These are phyloP conservation scores for Phytophthora constricta DNA, from an alignment of 352 stramenopile genomes.

Conservation along the genomic window DNA sequence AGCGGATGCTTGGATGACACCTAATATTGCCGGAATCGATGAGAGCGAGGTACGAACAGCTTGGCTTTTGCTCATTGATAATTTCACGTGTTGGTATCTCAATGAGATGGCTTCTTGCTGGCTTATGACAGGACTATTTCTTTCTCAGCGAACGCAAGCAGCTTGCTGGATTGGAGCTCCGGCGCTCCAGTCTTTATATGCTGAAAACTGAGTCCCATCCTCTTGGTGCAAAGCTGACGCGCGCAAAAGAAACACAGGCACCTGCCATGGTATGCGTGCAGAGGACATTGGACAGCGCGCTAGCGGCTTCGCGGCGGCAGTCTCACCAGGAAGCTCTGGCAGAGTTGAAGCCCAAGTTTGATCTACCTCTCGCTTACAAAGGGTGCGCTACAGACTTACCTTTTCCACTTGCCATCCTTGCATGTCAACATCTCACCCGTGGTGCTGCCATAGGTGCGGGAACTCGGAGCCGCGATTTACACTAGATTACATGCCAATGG, in stretches of 20 bases:
- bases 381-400: slow-evolving; percentile 36
- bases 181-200: slow-evolving; percentile 38
- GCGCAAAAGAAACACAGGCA: slow-evolving; percentile 12
- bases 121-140: slow-evolving; percentile 29
- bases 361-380: slow-evolving; percentile 48
- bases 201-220: slow-evolving; percentile 17
- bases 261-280: slow-evolving; percentile 37
- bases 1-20: slow-evolving; percentile 49
- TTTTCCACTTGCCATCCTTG: not conserved
- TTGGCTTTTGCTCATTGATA: not conserved
- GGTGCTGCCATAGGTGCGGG: slow-evolving; percentile 34
- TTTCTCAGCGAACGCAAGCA: slow-evolving; percentile 36
- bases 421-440: slow-evolving; percentile 19
- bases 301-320: slow-evolving; percentile 28
- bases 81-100: slow-evolving; percentile 6
- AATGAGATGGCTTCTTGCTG: slow-evolving; percentile 10
- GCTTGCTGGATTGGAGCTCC: slow-evolving; percentile 30
- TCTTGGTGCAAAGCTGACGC: slow-evolving; percentile 25
- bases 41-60: slow-evolving; percentile 34
- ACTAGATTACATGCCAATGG: slow-evolving; percentile 78
- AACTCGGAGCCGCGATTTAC: slow-evolving; percentile 49
- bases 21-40: not conserved
- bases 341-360: slow-evolving; percentile 58
- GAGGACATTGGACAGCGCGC: slow-evolving; percentile 39
- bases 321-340: slow-evolving; percentile 34